Percentiles rank a stretch among this genome's conserved stretches.
Conservation (phyloP, 805 yeast species). For the Pichia kluyveri region DNA sequence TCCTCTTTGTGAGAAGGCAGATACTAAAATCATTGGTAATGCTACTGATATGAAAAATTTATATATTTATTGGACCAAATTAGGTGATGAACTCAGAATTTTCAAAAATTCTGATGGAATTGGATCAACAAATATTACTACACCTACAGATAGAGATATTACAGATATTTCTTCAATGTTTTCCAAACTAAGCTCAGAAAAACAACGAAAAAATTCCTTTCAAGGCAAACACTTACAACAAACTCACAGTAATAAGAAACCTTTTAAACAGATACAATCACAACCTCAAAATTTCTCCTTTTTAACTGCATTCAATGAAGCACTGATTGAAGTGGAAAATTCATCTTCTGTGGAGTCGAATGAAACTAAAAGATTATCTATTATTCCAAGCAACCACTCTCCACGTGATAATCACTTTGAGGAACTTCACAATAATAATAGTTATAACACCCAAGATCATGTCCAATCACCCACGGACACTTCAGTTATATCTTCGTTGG, state of each 20-base stretch:
- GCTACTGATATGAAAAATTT: constrained; percentile 28
- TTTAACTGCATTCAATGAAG: constrained; percentile 29
- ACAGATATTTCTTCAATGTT: constrained; percentile 5
- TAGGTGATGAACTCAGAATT: constrained; percentile 9
- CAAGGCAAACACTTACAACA: background rate
- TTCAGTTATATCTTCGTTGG: constrained; percentile 14
- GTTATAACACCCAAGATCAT: background rate
- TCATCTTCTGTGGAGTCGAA: constrained; percentile 4
- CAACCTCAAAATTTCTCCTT: constrained; percentile 14
- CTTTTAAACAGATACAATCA: background rate
- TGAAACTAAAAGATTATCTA: background rate
- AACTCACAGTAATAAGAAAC: background rate
- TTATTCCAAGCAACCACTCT: background rate
- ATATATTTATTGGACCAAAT: constrained; percentile 4
- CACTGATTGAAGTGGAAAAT: constrained; percentile 21
- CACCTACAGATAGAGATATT: constrained; percentile 3
- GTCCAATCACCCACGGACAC: constrained; percentile 11
- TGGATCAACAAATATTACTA: background rate
- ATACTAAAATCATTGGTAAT: constrained; percentile 21
- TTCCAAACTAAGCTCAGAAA: background rate
- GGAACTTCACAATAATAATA: constrained; percentile 2
- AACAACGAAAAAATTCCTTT: background rate
- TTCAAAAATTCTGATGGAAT: background rate
- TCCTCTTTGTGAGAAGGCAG: constrained; percentile 26
- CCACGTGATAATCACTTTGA: constrained; percentile 8